These are phyloP conservation scores for Priceomyces fermenticarens DNA, from an alignment of 805 yeast species.

Conservation along the genomic window DNA sequence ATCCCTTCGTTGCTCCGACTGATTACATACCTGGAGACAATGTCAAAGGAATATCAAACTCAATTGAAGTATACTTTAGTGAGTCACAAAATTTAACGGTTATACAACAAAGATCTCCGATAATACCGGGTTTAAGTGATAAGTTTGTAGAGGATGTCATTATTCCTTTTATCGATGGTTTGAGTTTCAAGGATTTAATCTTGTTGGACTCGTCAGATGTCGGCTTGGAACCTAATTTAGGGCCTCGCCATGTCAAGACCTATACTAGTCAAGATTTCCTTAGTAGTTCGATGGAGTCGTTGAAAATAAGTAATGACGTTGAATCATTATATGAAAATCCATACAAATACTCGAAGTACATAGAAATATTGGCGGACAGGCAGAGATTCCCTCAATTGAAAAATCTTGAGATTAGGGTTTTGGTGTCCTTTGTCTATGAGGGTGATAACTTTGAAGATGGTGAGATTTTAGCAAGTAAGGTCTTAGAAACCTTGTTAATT, in stretches of 20 bases:
- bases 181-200: slow-evolving; percentile 44
- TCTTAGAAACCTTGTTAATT: slow-evolving; percentile 17
- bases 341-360: slow-evolving; percentile 11
- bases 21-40: slow-evolving; percentile 37
- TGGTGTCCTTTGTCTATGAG: slow-evolving; percentile 73
- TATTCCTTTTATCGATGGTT: slow-evolving; percentile 43
- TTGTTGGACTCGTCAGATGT: slow-evolving; percentile 74
- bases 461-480: slow-evolving; percentile 40
- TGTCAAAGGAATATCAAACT: slow-evolving; percentile 46
- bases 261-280: slow-evolving; percentile 30
- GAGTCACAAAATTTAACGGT: slow-evolving; percentile 43
- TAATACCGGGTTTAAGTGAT: slow-evolving; percentile 59
- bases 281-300: slow-evolving; percentile 25
- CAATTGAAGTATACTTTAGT: slow-evolving; percentile 62
- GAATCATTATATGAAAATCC: slow-evolving; percentile 3
- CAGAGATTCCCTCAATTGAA: slow-evolving; percentile 4
- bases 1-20: slow-evolving; percentile 81
- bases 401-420: slow-evolving; percentile 27
- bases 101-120: slow-evolving; percentile 83
- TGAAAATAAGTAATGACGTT: slow-evolving; percentile 17
- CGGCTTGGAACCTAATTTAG: slow-evolving; percentile 36
- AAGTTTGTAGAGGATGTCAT: slow-evolving; percentile 52
- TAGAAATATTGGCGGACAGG: slow-evolving; percentile 4
- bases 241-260: slow-evolving; percentile 21
- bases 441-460: slow-evolving; percentile 88